Base-by-base conservation (phyloP, 2,329 filamentous ascomycete genomes). In the Salinomyces thailandicus region DNA sequence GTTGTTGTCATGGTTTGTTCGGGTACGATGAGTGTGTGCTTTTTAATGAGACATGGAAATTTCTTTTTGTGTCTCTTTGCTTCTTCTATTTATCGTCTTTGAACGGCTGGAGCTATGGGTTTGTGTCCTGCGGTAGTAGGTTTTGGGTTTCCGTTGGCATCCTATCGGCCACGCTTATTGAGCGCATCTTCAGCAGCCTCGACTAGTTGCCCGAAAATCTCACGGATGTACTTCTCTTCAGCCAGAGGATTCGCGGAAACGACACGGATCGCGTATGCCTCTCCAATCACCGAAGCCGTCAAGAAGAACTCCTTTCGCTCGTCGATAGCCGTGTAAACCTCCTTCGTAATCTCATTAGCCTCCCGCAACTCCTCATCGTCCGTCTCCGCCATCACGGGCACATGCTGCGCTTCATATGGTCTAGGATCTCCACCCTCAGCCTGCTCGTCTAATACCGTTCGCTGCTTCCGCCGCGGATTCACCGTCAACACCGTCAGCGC, bases 401-500 rank as follows among this genome's bases (percentile, higher is more conserved):
- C 17, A 7, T 55, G 41, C 16, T 42, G 45, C 17, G 56, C 55
- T 35, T 56, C 42, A 26, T 50, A 48, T 1, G 54, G 52, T 32
- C 54, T 35, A 2, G 47, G 47, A 37, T 55, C 48, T 17, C 58
- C 58, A 28, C 59, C 52, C 5, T 37, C 39, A 0, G 57, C 49
- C 36, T 60, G 46, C 0, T 58, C 43, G 2, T 48, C 34, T n/a
- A n/a, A n/a, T n/a, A n/a, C n/a, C n/a, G n/a, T n/a, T n/a, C n/a
- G n/a, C 19, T 45, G 20, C 7, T 43, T 51, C 18, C 38, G 48
- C 5, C 56, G 60, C 2, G 67, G 69, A 32, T 69, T 71, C 12
- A 87, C 62, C 2, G 76, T 72, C 47, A 95, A 76, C 1, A 87
- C 85, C 0, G 84, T 82, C 35, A 96, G 69, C 1, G 77, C 84